Percentiles rank a stretch among this genome's conserved stretches.
Conservation (phyloP, 768 basidiomycete genomes). For the Hericium rajendrae region DNA sequence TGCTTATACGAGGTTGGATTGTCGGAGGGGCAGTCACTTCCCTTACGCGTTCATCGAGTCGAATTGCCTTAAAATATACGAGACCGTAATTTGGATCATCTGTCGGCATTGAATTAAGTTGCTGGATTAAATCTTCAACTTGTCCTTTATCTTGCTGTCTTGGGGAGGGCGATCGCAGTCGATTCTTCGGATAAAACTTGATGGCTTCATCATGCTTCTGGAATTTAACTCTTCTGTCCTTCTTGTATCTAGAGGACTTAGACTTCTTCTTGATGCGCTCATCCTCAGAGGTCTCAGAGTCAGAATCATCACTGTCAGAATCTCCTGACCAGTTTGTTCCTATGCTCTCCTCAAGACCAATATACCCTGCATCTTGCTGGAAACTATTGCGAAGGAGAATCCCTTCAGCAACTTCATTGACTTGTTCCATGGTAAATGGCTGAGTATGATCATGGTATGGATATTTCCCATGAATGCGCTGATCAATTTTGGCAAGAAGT, state of each 20-base stretch:
- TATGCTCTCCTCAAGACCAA: background rate
- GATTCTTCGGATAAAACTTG: background rate
- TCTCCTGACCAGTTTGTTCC: background rate
- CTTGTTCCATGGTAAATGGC: background rate
- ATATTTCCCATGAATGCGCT: background rate
- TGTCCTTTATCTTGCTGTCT: background rate
- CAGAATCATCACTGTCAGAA: background rate
- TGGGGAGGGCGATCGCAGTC: background rate
- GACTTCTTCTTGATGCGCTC: background rate
- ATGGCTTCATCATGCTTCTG: background rate
- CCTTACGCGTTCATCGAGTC: background rate
- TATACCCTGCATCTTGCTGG: background rate
- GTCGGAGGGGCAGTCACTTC: background rate
- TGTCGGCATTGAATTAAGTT: background rate
- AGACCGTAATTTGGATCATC: background rate
- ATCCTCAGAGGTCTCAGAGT: background rate
- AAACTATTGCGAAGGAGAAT: background rate
- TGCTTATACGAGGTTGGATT: no score
- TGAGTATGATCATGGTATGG: background rate
- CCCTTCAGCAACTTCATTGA: background rate
- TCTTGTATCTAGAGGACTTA: background rate
- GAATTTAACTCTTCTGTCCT: background rate
- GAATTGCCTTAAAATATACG: background rate
- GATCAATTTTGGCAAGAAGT: background rate
- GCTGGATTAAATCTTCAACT: background rate